These are phyloP conservation scores for Fusarium incarnatum DNA, from an alignment of 2,329 filamentous ascomycete genomes.

Conservation along the genomic window DNA sequence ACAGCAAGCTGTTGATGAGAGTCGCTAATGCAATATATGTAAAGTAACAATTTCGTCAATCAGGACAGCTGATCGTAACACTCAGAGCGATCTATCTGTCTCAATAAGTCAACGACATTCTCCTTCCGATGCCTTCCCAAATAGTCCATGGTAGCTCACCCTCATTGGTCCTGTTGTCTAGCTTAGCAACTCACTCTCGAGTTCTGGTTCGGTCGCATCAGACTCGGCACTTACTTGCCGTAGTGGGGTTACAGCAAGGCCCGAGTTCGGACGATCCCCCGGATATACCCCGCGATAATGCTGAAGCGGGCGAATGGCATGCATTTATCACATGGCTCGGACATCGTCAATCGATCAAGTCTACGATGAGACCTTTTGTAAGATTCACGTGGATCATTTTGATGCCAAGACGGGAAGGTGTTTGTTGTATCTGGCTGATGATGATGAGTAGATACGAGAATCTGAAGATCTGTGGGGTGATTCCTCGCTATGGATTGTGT, in stretches of 20 bases:
- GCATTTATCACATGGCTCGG: neutral
- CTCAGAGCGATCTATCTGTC: no score
- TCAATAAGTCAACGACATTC: neutral
- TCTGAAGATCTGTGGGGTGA: neutral
- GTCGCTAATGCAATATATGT: no score
- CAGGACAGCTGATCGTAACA: no score
- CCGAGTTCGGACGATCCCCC: slow-evolving; percentile 8
- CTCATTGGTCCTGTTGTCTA: neutral
- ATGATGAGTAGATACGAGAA: neutral
- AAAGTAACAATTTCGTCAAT: no score
- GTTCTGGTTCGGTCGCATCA: slow-evolving; percentile 21
- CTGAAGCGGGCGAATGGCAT: slow-evolving; percentile 16
- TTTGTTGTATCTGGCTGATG: neutral
- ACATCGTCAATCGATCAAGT: neutral
- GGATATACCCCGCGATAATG: slow-evolving; percentile 18
- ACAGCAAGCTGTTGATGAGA: no score
- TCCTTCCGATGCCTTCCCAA: neutral
- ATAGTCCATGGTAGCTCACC: accelerated
- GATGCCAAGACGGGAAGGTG: slow-evolving; percentile 4
- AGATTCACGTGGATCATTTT: neutral
- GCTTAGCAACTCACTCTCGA: neutral
- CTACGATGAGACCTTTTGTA: no score
- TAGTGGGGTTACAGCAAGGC: slow-evolving; percentile 10
- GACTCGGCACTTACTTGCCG: slow-evolving; percentile 22
- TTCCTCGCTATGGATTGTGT: neutral